A percentile compares a stretch with the other conserved stretches of the same genome.
Evolutionary conservation across 2,329 filamentous ascomycete species (phyloP).

Genomic region (Teratosphaeria gauchensis): DNA sequence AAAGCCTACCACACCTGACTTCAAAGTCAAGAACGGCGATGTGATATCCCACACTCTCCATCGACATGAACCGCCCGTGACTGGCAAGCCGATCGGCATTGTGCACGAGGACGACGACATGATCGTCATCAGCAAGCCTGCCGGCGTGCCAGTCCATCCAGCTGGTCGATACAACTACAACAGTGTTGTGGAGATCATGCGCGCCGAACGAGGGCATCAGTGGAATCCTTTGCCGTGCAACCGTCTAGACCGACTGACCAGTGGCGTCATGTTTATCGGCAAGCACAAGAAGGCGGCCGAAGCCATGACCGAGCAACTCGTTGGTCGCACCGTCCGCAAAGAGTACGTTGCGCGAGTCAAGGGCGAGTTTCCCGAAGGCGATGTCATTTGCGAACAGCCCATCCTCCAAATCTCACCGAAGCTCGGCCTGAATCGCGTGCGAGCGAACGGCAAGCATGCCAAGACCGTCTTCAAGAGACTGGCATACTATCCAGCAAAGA

Average conservation of each 20-base stretch:
- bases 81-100: slow-evolving; percentile 65
- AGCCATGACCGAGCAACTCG: slow-evolving; percentile 64
- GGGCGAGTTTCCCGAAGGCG: slow-evolving; percentile 82
- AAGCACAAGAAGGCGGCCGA: slow-evolving; percentile 77
- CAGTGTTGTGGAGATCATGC: slow-evolving; percentile 87
- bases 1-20: slow-evolving; percentile 53
- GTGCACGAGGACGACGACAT: slow-evolving; percentile 88
- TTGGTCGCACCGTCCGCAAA: slow-evolving; percentile 74
- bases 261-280: slow-evolving; percentile 95
- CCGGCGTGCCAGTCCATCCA: slow-evolving; percentile 88
- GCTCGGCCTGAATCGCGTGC: slow-evolving; percentile 84
- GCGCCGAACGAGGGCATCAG: slow-evolving; percentile 54
- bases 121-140: slow-evolving; percentile 94
- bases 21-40: slow-evolving; percentile 77
- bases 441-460: slow-evolving; percentile 82
- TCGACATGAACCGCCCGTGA: slow-evolving; percentile 90
- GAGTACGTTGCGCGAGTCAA: slow-evolving; percentile 90
- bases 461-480: slow-evolving; percentile 84
- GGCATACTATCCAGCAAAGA: slow-evolving; percentile 60
- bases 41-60: slow-evolving; percentile 88
- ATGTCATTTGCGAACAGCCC: slow-evolving; percentile 85
- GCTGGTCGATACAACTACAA: slow-evolving; percentile 95
- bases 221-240: slow-evolving; percentile 70
- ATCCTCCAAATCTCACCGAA: slow-evolving; percentile 93
- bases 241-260: slow-evolving; percentile 84